phyloP scores from a whole-genome alignment of 2,329 filamentous ascomycete species.

The Cladosporium sp. region DNA sequence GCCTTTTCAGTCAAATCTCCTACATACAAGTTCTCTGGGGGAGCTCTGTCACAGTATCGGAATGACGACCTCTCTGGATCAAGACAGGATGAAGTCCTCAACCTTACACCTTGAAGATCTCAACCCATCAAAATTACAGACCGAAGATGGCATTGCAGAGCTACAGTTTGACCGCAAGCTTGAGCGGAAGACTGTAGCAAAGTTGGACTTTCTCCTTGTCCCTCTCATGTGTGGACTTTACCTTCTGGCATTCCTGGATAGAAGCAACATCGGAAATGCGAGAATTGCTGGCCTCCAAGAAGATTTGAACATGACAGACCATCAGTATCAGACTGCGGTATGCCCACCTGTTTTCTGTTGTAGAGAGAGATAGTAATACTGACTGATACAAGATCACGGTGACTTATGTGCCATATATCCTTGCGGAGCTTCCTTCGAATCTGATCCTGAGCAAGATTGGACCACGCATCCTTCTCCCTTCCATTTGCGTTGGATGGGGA shows the following conservation, averaged over 20 bases:
- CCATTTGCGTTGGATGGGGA: slow-evolving; percentile 30
- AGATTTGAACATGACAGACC: slow-evolving; percentile 13
- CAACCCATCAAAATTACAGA: no score
- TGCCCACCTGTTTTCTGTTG: neutral
- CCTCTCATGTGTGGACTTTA: slow-evolving; percentile 64
- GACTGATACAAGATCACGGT: slow-evolving; percentile 14
- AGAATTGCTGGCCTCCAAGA: slow-evolving; percentile 10
- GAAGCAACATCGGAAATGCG: slow-evolving; percentile 2
- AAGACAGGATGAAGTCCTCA: no score
- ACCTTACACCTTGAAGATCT: no score
- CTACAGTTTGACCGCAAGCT: neutral
- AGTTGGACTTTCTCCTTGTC: slow-evolving; percentile 65
- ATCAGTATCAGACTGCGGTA: slow-evolving; percentile 15
- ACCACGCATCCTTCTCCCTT: slow-evolving; percentile 30
- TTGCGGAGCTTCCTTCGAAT: slow-evolving; percentile 36
- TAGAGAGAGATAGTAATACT: neutral
- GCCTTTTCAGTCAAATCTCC: no score
- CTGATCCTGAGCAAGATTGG: slow-evolving; percentile 38
- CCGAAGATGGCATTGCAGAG: no score
- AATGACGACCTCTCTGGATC: no score
- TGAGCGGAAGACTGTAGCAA: slow-evolving; percentile 59
- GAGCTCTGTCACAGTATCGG: no score
- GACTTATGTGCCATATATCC: slow-evolving; percentile 37
- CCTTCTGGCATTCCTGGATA: slow-evolving; percentile 40
- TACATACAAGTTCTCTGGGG: no score